Percentiles rank a stretch among this genome's conserved stretches.
Conservation (phyloP, 148 eudicot species). For the Amaranthus cruentus region DNA sequence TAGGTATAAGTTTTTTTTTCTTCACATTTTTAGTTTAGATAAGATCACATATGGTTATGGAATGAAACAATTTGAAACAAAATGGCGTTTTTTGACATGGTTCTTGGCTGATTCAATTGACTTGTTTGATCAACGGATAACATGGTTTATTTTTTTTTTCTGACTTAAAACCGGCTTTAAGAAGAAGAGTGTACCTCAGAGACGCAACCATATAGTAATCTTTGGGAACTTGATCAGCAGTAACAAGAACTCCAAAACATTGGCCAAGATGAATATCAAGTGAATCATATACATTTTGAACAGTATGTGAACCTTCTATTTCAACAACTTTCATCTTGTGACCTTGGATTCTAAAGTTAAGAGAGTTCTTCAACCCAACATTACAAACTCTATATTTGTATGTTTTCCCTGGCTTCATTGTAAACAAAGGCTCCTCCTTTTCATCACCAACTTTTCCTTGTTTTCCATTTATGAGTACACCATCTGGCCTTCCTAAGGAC, state of each 20-base stretch:
- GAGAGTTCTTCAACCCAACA: constrained; percentile 41
- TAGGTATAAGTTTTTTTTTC: no score
- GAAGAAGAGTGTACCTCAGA: constrained; percentile 14
- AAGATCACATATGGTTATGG: no score
- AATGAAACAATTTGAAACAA: no score
- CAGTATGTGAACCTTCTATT: constrained; percentile 56
- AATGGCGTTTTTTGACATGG: no score
- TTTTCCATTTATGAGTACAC: constrained; percentile 54
- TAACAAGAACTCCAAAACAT: constrained; percentile 50
- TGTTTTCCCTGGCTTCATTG: constrained; percentile 51
- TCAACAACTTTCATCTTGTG: constrained; percentile 54
- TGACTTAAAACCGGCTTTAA: not conserved
- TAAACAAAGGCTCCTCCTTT: constrained; percentile 35
- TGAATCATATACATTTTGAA: constrained; percentile 44
- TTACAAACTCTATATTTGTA: constrained; percentile 57
- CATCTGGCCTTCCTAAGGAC: constrained; percentile 49
- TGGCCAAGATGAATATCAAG: constrained; percentile 59
- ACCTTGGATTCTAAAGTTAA: constrained; percentile 56
- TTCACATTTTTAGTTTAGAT: no score
- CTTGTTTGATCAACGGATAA: not conserved
- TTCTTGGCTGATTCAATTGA: not conserved
- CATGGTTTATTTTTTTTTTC: not conserved
- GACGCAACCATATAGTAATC: constrained; percentile 59
- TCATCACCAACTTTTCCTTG: constrained; percentile 42
- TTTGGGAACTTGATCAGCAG: constrained; percentile 53